Base-by-base conservation (phyloP, 495 filamentous ascomycete species). In the Aspergillus haitiensis region DNA sequence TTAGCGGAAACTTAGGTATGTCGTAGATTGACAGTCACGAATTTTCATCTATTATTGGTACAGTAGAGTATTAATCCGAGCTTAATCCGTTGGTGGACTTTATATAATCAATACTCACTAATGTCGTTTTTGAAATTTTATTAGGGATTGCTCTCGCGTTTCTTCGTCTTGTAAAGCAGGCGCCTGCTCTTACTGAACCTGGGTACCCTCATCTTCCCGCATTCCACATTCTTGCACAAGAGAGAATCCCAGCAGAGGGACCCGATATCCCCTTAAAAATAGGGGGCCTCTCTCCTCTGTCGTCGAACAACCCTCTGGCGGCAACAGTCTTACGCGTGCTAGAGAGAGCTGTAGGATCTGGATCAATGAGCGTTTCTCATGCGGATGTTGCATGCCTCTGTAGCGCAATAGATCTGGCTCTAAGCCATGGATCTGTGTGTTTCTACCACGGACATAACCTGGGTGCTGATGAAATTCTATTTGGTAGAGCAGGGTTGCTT, bases 401-500 rank as follows among this genome's bases (percentile, higher is more conserved):
- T 8, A 57, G 75, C 11, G 73, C 69, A 2, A 60, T 74, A 6
- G 60, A 71, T 6, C 9, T 67, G 6, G 71, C 75, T 2, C 61
- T 77, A n/a, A 56, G 62, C 11, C 75, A 77, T 63, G 69, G 63
- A 1, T 64, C 56, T 42, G 44, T 75, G n/a, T 62, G 72, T 18
- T 34, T 61, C 8, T 70, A 75, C 57, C 62, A 65, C 48, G 72
- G 63, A 49, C 64, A 58, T 9, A 61, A 63, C 13, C 68, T 78
- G 53, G 76, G 77, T 3, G 72, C 64, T 5, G 78, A 78, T 54
- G 77, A 81, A 57, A 60, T 79, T 21, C 33, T 81, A 2, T 78
- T 67, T 61, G 78, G 78, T 31, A 70, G 78, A 18, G 71, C 75
- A 5, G 78, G 78, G 2, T 59, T 81, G 11, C 60, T 82, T 3